A percentile compares a stretch with the other conserved stretches of the same genome.
These are phyloP conservation scores for Pseudomonodictys pantanalensis DNA, from an alignment of 495 filamentous ascomycete genomes.

Conservation along the genomic window DNA sequence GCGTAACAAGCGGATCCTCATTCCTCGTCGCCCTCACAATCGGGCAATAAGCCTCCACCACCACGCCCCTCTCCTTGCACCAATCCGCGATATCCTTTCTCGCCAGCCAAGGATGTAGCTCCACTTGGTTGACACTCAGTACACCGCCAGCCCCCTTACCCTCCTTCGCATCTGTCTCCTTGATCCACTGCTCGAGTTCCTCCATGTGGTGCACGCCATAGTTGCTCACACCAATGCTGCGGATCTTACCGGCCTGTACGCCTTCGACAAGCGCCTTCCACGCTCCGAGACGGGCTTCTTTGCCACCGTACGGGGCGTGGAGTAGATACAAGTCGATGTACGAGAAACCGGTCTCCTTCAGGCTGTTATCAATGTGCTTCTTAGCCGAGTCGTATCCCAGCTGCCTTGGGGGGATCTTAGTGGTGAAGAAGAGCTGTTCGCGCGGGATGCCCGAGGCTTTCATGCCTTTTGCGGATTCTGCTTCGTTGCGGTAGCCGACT, in stretches of 20 bases:
- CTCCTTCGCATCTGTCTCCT: constrained; percentile 58
- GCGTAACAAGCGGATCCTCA: constrained; percentile 60
- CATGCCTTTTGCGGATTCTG: constrained; percentile 61
- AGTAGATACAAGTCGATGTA: constrained; percentile 67
- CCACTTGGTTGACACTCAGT: constrained; percentile 80
- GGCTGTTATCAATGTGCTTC: constrained; percentile 49
- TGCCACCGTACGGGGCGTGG: constrained; percentile 59
- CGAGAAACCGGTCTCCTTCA: constrained; percentile 52
- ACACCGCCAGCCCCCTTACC: constrained; percentile 67
- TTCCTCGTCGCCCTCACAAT: constrained; percentile 65
- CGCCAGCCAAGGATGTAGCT: constrained; percentile 86
- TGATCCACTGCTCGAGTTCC: constrained; percentile 73
- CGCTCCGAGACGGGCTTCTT: constrained; percentile 53
- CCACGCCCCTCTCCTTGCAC: constrained; percentile 63
- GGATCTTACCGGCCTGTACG: constrained; percentile 61
- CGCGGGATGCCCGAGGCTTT: constrained; percentile 56
- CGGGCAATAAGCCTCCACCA: constrained; percentile 79
- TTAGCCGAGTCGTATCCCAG: constrained; percentile 53
- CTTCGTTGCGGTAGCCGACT: constrained; percentile 67
- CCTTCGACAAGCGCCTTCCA: constrained; percentile 66
- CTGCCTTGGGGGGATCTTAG: constrained; percentile 56
- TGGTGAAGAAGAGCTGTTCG: constrained; percentile 67
- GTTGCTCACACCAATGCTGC: constrained; percentile 64
- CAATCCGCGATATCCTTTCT: constrained; percentile 74
- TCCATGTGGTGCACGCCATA: constrained; percentile 68